Base-by-base conservation (phyloP, 352 stramenopile genomes). In the Pythium biforme region DNA sequence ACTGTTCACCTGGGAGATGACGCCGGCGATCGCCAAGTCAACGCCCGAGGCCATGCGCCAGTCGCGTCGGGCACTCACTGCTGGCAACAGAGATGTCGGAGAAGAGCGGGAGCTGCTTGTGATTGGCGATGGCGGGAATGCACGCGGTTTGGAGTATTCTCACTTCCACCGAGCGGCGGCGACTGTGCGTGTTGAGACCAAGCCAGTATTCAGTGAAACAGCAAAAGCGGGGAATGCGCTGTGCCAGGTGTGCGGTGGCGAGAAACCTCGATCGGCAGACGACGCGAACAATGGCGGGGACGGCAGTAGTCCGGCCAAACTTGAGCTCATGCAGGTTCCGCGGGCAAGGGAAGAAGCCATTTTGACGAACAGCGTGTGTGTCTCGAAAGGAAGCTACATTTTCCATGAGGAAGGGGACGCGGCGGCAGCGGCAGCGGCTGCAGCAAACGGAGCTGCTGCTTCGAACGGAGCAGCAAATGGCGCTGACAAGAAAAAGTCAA, bases 1-100 rank as follows among this genome's bases (percentile, higher is more conserved):
- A 0, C 59, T 93, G 0, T 95, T 92, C 57, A 89, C 86, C 20
- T 95, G 86, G 86, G 86, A 94, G 47, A 90, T 92, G 51, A 67
- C 59, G 9, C 65, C 65, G 0, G 65, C 58, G 19, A 45, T 62
- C 19, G 55, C 59, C 4, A 55, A 31, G 14, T 41, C 45, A 10
- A 55, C 45, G 3, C 40, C 54, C 19, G 9, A 55, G 62, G 47
- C 71, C 55, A 9, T 37, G 26, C 40, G 51, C 6, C 43, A 59
- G 33, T 69, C 62, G 17, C 46, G 26, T 33, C 55, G 55, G 20
- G 50, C 62, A 9, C 43, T 69, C 10, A 64, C 51, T 19, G 20
- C 23, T 9, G 37, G 31, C 4, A 51, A 45, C 29, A 33, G 51
- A 29, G 39, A 46, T 9, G 29, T 14, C 4, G 56, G 27, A n/a